phyloP scores from a whole-genome alignment of 495 filamentous ascomycete species.

The Staphylotrichum tortipilum region DNA sequence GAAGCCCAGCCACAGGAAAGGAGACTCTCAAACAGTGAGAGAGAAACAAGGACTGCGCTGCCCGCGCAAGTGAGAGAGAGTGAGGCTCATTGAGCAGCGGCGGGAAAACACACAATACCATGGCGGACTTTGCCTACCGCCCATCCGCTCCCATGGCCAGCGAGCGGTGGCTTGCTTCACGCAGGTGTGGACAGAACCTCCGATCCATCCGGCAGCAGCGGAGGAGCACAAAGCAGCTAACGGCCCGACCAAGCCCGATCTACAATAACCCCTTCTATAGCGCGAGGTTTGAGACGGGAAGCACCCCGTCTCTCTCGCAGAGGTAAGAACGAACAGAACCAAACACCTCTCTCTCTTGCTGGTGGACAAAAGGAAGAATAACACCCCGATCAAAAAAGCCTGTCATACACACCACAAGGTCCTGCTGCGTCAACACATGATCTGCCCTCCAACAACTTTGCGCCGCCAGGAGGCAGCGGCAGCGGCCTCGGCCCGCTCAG shows the following conservation, averaged over 20 bases:
- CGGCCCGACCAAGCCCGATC: conserved; percentile 32
- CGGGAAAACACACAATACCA: too few relatives aligned
- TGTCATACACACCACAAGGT: conserved; percentile 32
- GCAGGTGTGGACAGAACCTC: conserved; percentile 39
- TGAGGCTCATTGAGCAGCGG: neutral
- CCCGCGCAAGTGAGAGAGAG: neutral
- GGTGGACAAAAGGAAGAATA: conserved; percentile 33
- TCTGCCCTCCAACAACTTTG: conserved; percentile 23
- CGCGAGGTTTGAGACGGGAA: conserved; percentile 24
- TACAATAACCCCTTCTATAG: conserved; percentile 32
- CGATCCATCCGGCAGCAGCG: conserved; percentile 11
- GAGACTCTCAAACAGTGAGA: too few relatives aligned
- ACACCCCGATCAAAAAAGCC: conserved; percentile 34
- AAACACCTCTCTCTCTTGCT: too few relatives aligned
- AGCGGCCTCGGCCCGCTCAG: conserved; percentile 14
- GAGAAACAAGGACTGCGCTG: too few relatives aligned
- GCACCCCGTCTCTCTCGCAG: conserved; percentile 32
- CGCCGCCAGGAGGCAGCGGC: conserved; percentile 10
- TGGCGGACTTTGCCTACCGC: conserved; percentile 39
- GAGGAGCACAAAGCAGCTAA: conserved; percentile 20
- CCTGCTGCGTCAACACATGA: conserved; percentile 30
- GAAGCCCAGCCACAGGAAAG: neutral
- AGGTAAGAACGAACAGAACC: too few relatives aligned
- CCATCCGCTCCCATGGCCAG: conserved; percentile 30
- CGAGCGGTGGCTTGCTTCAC: conserved; percentile 38